These are phyloP conservation scores for Arthrobotrys sphaeroides DNA, from an alignment of 2,329 filamentous ascomycete genomes.

Conservation along the genomic window DNA sequence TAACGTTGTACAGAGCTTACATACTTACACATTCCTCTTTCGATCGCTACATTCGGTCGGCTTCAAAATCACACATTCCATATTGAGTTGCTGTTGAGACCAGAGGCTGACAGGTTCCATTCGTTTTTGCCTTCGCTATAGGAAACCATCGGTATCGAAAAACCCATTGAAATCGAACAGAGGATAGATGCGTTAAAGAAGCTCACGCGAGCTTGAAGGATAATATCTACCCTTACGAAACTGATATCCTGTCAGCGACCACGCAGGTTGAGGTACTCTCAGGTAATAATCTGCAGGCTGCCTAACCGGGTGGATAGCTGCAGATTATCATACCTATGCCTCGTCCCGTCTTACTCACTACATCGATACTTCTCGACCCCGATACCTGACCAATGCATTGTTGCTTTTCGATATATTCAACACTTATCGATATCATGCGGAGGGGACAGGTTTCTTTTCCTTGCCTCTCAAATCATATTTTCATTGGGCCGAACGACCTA, in stretches of 20 bases:
- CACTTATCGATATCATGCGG: neutral
- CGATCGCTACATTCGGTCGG: neutral
- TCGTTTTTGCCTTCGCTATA: conserved; percentile 9
- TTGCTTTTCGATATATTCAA: conserved; percentile 37
- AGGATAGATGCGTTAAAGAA: conserved; percentile 29
- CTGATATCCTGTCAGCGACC: neutral
- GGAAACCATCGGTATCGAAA: conserved; percentile 38
- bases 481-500: no score
- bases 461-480: neutral
- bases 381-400: neutral
- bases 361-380: neutral
- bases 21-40: conserved; percentile 40
- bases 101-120: conserved; percentile 11
- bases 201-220: conserved; percentile 1
- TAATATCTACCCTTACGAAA: conserved; percentile 1
- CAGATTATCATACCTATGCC: conserved; percentile 21
- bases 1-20: conserved; percentile 35
- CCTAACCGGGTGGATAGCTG: conserved; percentile 21
- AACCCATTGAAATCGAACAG: conserved; percentile 31
- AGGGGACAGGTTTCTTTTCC: neutral
- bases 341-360: neutral
- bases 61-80: conserved; percentile 40
- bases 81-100: conserved; percentile 12
- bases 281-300: conserved; percentile 1
- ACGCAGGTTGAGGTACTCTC: neutral